Base-by-base conservation (phyloP, 768 basidiomycete species). In the Candolleomyces aberdarensis region DNA sequence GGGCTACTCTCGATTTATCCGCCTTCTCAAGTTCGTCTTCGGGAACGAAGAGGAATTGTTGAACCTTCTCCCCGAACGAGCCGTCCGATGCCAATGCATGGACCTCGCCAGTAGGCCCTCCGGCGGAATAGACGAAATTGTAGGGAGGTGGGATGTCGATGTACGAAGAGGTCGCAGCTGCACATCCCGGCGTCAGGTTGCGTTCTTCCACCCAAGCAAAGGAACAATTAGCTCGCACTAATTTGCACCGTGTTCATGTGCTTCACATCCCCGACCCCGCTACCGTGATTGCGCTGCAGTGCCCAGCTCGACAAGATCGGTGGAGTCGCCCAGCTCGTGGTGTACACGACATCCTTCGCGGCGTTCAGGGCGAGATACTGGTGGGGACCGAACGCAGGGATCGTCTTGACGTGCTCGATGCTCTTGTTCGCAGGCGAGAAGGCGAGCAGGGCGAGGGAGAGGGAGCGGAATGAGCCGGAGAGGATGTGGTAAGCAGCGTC, bases 111-210 rank as follows among this genome's bases (percentile, higher is more conserved):
- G 80, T 78, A 1, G 82, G 83, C 1, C 83, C 83, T 1, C 83
- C 82, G 6, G 74, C 73, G 26, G 82, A 82, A 69, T 84, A 85
- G 5, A 77, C 65, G 62, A 80, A 77, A 7, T 74, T 78, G 65
- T 71, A 80, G 1, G 82, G 83, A 4, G 77, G 75, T 1, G 83
- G 82, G 3, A 83, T 65, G 17, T 75, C 71, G 20, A 83, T 78
- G 62, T 83, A 84, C 0, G 82, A 83, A 5, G 83, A 85, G 0
- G 78, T 80, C 9, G 83, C 81, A n/a, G 81, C 81, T 83, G 59
- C 1, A 55, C 40, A 11, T 14, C 17, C 5, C 53, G 22, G 4
- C 51, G 51, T 55, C 19, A 48, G 19, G 20, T 63, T 50, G 51
- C 20, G 41, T 20, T 26, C 20, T 48, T 43, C 19, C 55, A 39